Evolutionary conservation across 768 basidiomycete species (phyloP), one percentile per base, ranked within the genome.

Genomic region (Boletus vinaceobasis): DNA sequence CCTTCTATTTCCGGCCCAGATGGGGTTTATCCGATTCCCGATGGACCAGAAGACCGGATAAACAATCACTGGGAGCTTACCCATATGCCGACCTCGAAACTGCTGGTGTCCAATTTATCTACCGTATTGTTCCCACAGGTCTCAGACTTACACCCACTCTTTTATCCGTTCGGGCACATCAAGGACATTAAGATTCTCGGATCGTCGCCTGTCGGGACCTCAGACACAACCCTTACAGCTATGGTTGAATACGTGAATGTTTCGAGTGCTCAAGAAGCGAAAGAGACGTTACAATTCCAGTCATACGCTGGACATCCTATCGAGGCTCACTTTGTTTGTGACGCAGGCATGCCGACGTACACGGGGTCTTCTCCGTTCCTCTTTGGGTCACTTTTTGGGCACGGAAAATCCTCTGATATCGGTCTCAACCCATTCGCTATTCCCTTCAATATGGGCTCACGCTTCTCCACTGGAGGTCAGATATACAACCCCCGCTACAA

Each of bases 141-240:
- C 43, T 76, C 79, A 48, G 88, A 90, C 63, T 69, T 90, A 59
- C 78, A 86, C 48, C 88, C 88, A n/a, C 75, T 90, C 37, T 79
- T 90, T 55, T 81, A 76, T 67, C 88, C 88, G 23, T 90, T 85
- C 63, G 88, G 88, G 14, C 72, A 76, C 31, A 81, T 88, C 65
- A 83, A 83, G 63, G 80, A 80, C 50, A 77, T 90, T 50, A 79
- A 81, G 58, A 77, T 77, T 38, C 55, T 85, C 13, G 70, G 77
- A 32, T 45, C 66, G 36, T 59, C 54, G 27, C 65, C 75, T n/a
- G 66, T 65, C 37, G 71, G 73, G 33, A 32, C 60, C 7, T 59
- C 69, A 32, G 60, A 71, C 50, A 75, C 74, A 46, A 78, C 75
- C 37, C 74, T 80, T 35, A 79, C 83, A 27, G 86, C 79, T 50